These are phyloP conservation scores for Plasmodium gaboni DNA, from an alignment of 169 alveolate species.

Conservation along the genomic window DNA sequence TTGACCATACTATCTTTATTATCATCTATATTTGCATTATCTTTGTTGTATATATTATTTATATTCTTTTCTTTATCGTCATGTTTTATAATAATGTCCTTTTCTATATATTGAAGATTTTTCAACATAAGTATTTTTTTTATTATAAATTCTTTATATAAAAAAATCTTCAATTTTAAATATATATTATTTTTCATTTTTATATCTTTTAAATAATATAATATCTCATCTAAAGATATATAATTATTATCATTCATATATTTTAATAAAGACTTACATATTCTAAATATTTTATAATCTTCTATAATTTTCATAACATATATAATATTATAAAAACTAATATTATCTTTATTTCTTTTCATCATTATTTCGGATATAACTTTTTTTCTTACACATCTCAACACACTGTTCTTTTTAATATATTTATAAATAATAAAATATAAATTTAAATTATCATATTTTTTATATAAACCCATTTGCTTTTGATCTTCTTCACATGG, in stretches of 20 bases:
- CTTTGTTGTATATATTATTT: not conserved
- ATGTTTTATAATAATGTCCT: not conserved
- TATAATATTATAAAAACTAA: constrained; percentile 13
- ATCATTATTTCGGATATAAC: too few species aligned
- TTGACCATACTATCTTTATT: not conserved
- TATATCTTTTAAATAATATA: constrained; percentile 2
- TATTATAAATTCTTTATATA: constrained; percentile 27
- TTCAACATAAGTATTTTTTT: not conserved
- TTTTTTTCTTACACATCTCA: not conserved
- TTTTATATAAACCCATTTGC: not conserved
- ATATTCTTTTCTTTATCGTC: not conserved
- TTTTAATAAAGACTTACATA: constrained; percentile 24
- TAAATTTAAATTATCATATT: not conserved
- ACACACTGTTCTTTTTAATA: not conserved
- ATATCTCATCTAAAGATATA: not conserved
- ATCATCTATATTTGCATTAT: not conserved
- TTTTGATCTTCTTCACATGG: not conserved
- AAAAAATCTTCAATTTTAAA: constrained; percentile 29
- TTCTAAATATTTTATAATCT: constrained; percentile 6
- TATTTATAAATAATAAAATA: constrained; percentile 10
- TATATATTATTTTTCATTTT: constrained; percentile 11
- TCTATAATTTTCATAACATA: constrained; percentile 21
- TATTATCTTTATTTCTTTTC: not conserved
- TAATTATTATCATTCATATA: too few species aligned
- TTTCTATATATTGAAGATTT: not conserved